These are phyloP conservation scores for Lanmaoa pseudosensibilis DNA, from an alignment of 768 basidiomycete genomes.

Conservation along the genomic window DNA sequence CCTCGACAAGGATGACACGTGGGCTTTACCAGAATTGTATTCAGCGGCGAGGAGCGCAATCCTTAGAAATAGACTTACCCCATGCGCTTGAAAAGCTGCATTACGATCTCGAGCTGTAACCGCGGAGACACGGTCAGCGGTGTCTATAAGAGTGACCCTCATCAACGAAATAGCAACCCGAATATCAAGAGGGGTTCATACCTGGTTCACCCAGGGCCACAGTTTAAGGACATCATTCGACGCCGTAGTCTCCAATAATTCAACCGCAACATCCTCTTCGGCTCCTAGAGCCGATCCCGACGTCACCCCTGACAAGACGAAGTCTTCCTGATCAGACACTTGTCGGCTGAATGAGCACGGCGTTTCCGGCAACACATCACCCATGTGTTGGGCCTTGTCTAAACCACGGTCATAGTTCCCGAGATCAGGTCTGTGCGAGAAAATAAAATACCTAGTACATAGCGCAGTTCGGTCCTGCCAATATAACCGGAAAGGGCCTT, in stretches of 20 bases:
- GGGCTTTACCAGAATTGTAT: slow-evolving; percentile 52
- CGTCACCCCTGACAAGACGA: slow-evolving; percentile 41
- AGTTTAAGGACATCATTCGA: slow-evolving; percentile 61
- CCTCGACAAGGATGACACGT: slow-evolving; percentile 92
- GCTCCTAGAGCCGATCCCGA: slow-evolving; percentile 54
- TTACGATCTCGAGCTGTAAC: slow-evolving; percentile 91
- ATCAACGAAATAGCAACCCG: neutral
- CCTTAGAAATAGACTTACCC: slow-evolving; percentile 60
- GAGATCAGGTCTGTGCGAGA: neutral
- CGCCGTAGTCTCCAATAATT: slow-evolving; percentile 61
- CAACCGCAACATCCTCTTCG: slow-evolving; percentile 67
- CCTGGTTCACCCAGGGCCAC: slow-evolving; percentile 95
- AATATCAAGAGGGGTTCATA: slow-evolving; percentile 30
- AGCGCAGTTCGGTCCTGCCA: slow-evolving; percentile 78
- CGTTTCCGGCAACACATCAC: slow-evolving; percentile 61
- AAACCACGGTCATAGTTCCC: neutral
- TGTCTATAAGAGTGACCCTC: slow-evolving; percentile 52
- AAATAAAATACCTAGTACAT: slow-evolving; percentile 69
- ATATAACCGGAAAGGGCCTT: slow-evolving; percentile 82
- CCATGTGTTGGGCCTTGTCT: slow-evolving; percentile 74
- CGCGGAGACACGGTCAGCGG: slow-evolving; percentile 92
- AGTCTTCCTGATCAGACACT: slow-evolving; percentile 53
- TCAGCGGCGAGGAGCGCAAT: neutral
- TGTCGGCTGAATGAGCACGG: slow-evolving; percentile 64
- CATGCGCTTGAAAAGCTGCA: slow-evolving; percentile 97